Evolutionary conservation across 1,284 basidiomycete genomes (phyloP), one percentile per base, ranked within the genome.

Genomic region (Papiliotrema flavescens): DNA sequence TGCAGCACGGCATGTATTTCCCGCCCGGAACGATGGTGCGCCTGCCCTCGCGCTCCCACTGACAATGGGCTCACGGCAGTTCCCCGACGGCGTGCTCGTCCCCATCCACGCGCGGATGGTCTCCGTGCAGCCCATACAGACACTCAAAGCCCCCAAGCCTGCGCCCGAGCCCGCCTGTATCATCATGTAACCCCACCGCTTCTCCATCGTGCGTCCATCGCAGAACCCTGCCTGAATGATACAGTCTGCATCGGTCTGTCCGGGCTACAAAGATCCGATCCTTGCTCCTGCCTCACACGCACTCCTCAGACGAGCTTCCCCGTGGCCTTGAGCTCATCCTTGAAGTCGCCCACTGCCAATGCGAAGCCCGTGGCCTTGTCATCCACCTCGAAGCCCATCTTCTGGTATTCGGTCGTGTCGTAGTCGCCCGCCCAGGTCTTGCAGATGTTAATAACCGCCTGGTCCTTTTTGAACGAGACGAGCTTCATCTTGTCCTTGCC

Each of bases 341-440:
- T 73, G 60, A 78, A 78, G 56, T 78, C 76, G 44, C 60, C 49
- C 0, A 78, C 76, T 14, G 76, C 76, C 36, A 66, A 55, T 0
- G 61, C 65, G 49, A 70, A 78, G 8, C 76, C 76, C 11, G 62
- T 71, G 57, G 70, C 56, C 28, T 53, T 42, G 55, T 72, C 67
- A 52, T 76, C 75, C 28, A 68, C 69, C 60, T 73, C 64, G 47
- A 76, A 78, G 11, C 76, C 76, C 60, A 71, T 57, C 17, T 52
- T 53, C 34, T 67, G 43, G 19, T 63, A 61, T 34, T 66, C 64
- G 8, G 61, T 51, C 52, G 63, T 67, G 56, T 75, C 74, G 52
- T 69, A 78, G 28, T 67, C 69, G 9, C 76, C 76, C 0, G 76
- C 71, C 76, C 76, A 78, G 6, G 74, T 75, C 54, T 73, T 55